A percentile compares a stretch with the other conserved stretches of the same genome.
These are phyloP conservation scores for Pseudomonodictys pantanalensis DNA, from an alignment of 495 filamentous ascomycete species.

Conservation along the genomic window DNA sequence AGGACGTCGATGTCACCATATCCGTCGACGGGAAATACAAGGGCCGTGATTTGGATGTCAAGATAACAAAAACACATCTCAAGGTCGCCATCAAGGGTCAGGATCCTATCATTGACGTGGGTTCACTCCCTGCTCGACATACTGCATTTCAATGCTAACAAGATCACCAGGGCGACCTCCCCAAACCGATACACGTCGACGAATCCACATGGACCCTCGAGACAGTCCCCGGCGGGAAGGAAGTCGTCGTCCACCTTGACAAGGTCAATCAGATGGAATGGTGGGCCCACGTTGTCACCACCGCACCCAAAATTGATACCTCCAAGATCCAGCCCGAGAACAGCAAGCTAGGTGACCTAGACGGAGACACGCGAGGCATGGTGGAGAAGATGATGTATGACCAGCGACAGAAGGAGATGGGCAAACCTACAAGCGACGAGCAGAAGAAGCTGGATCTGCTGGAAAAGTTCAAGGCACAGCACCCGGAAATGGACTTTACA, in stretches of 20 bases:
- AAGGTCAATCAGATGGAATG: slow-evolving; percentile 97
- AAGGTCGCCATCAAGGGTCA: slow-evolving; percentile 86
- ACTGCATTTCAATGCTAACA: slow-evolving; percentile 11
- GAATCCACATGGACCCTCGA: slow-evolving; percentile 95
- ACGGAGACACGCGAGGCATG: slow-evolving; percentile 95
- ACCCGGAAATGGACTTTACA: slow-evolving; percentile 84
- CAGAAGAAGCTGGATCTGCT: slow-evolving; percentile 88
- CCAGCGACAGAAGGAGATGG: slow-evolving; percentile 93
- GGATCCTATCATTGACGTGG: slow-evolving; percentile 78
- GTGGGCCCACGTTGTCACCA: slow-evolving; percentile 89
- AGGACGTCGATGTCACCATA: slow-evolving; percentile 78
- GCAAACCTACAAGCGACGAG: slow-evolving; percentile 84
- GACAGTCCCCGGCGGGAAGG: slow-evolving; percentile 64
- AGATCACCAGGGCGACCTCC: slow-evolving; percentile 69
- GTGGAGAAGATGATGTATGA: slow-evolving; percentile 99
- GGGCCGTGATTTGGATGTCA: slow-evolving; percentile 77
- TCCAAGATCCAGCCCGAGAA: slow-evolving; percentile 93
- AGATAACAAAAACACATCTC: slow-evolving; percentile 74
- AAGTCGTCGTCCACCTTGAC: slow-evolving; percentile 86
- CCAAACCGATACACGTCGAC: slow-evolving; percentile 73
- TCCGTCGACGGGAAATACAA: slow-evolving; percentile 76
- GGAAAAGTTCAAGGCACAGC: slow-evolving; percentile 82
- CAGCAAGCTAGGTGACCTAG: slow-evolving; percentile 82
- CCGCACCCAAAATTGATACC: slow-evolving; percentile 86
- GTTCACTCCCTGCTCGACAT: slow-evolving; percentile 11